Percentiles rank a stretch among this genome's conserved stretches.
Conservation (phyloP, 2,329 filamentous ascomycete species). For the Chaetothyriales sp. region DNA sequence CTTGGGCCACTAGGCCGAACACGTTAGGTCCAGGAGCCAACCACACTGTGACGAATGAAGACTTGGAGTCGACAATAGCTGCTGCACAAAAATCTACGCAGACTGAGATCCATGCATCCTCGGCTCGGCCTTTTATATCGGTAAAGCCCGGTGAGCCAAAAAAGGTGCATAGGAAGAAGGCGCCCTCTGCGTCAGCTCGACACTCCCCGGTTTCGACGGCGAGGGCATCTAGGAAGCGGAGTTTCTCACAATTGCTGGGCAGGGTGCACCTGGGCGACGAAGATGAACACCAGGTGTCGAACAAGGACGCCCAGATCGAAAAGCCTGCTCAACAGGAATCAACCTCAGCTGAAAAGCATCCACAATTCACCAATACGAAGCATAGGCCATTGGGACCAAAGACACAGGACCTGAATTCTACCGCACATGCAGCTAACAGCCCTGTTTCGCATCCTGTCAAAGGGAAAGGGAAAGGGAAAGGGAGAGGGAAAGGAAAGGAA, state of each 20-base stretch:
- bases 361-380: not conserved
- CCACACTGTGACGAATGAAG: not conserved
- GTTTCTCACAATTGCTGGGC: slow-evolving; percentile 40
- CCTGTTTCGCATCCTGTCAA: not conserved
- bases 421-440: not conserved
- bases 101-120: not conserved
- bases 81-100: not conserved
- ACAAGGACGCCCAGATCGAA: slow-evolving; percentile 6
- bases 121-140: not conserved
- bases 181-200: not conserved
- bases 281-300: slow-evolving; percentile 24
- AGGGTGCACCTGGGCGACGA: slow-evolving; percentile 36
- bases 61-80: not conserved
- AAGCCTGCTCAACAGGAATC: not conserved
- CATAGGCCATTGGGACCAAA: not conserved
- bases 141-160: not conserved
- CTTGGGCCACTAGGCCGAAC: not conserved
- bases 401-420: not conserved
- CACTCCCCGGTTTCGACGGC: slow-evolving; percentile 31
- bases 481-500: slow-evolving; percentile 2
- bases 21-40: not conserved
- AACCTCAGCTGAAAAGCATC: not conserved
- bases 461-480: slow-evolving; percentile 3
- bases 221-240: slow-evolving; percentile 40
- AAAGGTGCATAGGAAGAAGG: not conserved